Base-by-base conservation (phyloP, 208 protist species). In the Kentomonas sorsogonicus region DNA sequence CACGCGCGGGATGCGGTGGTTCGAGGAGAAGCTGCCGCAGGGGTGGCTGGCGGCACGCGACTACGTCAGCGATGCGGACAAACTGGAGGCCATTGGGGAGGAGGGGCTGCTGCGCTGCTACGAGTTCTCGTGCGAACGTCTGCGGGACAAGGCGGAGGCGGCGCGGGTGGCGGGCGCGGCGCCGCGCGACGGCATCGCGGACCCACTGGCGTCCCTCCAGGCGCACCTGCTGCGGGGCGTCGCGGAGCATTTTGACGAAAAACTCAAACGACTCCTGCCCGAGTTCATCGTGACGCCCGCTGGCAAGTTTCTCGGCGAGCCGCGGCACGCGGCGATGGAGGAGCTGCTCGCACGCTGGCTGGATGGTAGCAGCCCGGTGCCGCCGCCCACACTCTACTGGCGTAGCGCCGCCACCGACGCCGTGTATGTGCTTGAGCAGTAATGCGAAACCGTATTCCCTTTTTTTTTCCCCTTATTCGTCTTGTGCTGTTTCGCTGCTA, bases 51-150 rank as follows among this genome's bases (percentile, higher is more conserved):
- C 53, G 18, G 84, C 83, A 15, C 78, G 87, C 29, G 78, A 94
- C 59, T 62, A 69, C 44, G 87, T 94, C 13, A 90, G 81, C 66
- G 87, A 94, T 48, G 63, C 81, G 9, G 87, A 94, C 69, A 94
- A 94, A 50, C 65, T 94, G 13, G 81, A 91, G 61, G 81, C 87
- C 9, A 87, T 94, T 45, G 87, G 87, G 23, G 54, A 58, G 4
- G 68, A 70, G 6, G 87, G 87, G 16, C 70, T 94, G 27, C 51
- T 68, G 30, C 81, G 87, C 6, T 94, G 87, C 69, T 83, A 89
- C 47, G 60, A 79, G 62, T 90, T 78, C 70, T 77, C 74, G 26
- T 76, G 67, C 39, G 60, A 34, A 16, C 60, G 51, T 1, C 43
- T 44, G 38, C 50, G 54, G 18, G 48, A 41, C n/a, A 45, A 31